These are phyloP conservation scores for Pseudocercospora fijiensis DNA, from an alignment of 2,329 filamentous ascomycete species.

Conservation along the genomic window DNA sequence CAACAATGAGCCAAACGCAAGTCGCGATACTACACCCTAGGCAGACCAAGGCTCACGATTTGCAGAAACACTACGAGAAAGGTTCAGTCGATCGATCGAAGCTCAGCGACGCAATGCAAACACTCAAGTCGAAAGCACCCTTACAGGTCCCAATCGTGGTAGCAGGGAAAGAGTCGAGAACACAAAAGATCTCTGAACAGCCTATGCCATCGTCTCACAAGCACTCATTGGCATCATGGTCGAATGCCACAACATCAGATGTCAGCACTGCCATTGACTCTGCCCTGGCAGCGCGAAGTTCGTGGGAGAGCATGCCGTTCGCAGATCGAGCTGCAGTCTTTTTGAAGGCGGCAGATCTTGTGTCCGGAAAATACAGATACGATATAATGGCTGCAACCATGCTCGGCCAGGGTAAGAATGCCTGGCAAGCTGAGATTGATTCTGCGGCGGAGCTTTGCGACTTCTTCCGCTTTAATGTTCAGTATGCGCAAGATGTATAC, in stretches of 20 bases:
- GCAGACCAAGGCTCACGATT: slow-evolving; percentile 4
- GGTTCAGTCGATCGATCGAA: slow-evolving; percentile 75
- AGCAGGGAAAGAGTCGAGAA: slow-evolving; percentile 66
- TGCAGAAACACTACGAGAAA: slow-evolving; percentile 82
- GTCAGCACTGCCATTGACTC: slow-evolving; percentile 78
- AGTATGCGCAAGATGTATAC: slow-evolving; percentile 90
- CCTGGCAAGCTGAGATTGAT: slow-evolving; percentile 99
- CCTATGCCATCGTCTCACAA: slow-evolving; percentile 80
- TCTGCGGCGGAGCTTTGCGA: slow-evolving; percentile 88
- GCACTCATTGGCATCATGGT: slow-evolving; percentile 76
- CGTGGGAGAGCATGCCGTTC: slow-evolving; percentile 85
- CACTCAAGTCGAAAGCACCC: slow-evolving; percentile 66
- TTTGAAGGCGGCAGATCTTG: slow-evolving; percentile 90
- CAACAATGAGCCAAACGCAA: slow-evolving; percentile 91
- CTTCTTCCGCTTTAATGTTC: slow-evolving; percentile 86
- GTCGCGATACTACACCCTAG: slow-evolving; percentile 34
- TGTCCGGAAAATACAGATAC: slow-evolving; percentile 90
- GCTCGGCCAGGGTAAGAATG: slow-evolving; percentile 96
- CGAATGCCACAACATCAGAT: slow-evolving; percentile 73
- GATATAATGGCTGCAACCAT: slow-evolving; percentile 96
- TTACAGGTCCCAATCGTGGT: slow-evolving; percentile 80
- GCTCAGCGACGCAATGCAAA: slow-evolving; percentile 70
- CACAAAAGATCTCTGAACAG: slow-evolving; percentile 66
- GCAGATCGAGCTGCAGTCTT: slow-evolving; percentile 89
- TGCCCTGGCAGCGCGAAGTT: slow-evolving; percentile 78